phyloP scores from a whole-genome alignment of 23 red algal species.

The Gracilaria domingensis region DNA sequence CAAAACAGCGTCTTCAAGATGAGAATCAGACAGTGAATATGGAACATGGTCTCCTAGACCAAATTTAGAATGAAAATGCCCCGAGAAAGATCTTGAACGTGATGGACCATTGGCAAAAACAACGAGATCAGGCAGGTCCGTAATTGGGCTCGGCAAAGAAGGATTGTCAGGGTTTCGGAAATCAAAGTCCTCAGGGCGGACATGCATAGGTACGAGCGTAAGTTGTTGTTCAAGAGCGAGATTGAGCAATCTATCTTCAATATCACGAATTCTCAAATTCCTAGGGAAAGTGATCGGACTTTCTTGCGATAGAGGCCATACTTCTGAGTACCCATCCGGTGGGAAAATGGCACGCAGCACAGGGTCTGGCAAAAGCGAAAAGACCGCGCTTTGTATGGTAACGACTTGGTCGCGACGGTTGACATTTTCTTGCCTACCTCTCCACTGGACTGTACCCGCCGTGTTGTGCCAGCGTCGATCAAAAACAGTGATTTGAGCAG shows the following conservation, averaged over 20 bases:
- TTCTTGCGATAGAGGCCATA: slow-evolving; percentile 23
- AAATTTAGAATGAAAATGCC: slow-evolving; percentile 3
- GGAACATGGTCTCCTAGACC: background rate
- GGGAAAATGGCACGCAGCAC: slow-evolving; percentile 27
- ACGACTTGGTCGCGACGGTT: slow-evolving; percentile 46
- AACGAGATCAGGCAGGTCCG: background rate
- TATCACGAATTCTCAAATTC: slow-evolving; percentile 17
- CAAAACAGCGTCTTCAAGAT: slow-evolving; percentile 14
- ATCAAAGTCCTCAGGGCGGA: background rate
- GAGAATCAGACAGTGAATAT: background rate
- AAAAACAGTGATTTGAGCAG: slow-evolving; percentile 8
- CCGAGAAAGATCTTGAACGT: background rate
- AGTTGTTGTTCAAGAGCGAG: background rate
- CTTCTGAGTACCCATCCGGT: slow-evolving; percentile 3
- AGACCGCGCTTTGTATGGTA: background rate
- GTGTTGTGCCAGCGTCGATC: slow-evolving; percentile 11
- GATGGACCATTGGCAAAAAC: slow-evolving; percentile 13
- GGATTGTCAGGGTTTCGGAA: background rate
- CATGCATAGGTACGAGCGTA: background rate
- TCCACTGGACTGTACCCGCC: slow-evolving; percentile 1
- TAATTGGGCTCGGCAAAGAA: background rate
- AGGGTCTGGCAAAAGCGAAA: background rate
- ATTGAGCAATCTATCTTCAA: slow-evolving; percentile 27
- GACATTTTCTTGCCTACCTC: background rate
- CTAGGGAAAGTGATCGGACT: background rate